phyloP scores from a whole-genome alignment of 75 land plant species.

The Cunninghamia lanceolata region DNA sequence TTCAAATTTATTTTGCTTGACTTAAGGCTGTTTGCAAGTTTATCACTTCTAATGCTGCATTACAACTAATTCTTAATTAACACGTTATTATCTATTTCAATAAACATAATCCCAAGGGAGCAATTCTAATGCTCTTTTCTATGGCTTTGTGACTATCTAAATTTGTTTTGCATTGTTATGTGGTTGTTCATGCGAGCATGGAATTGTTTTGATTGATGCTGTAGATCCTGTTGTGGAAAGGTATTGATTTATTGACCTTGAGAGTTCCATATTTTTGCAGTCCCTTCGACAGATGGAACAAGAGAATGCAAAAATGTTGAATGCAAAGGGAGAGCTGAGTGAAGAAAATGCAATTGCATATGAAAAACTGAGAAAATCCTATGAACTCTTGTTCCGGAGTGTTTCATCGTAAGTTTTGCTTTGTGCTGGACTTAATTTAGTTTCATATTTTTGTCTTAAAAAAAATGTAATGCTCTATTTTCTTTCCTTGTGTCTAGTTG shows the following conservation, averaged over 20 bases:
- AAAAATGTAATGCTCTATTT: not conserved
- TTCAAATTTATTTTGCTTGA: not conserved
- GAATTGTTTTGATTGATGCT: not conserved
- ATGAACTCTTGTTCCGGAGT: slow-evolving; percentile 84
- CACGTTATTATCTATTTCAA: not conserved
- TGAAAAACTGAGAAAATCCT: slow-evolving; percentile 92
- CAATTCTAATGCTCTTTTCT: not conserved
- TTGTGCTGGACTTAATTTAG: not conserved
- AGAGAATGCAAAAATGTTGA: slow-evolving; percentile 88
- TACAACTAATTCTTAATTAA: not conserved
- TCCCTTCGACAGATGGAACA: slow-evolving; percentile 87
- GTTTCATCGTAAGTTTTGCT: slow-evolving; percentile 81
- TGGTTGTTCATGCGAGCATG: not conserved
- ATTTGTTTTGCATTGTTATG: not conserved
- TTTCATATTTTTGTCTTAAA: not conserved
- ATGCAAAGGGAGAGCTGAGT: slow-evolving; percentile 98
- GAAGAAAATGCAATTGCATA: slow-evolving; percentile 88
- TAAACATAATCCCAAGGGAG: not conserved
- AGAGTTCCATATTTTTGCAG: slow-evolving; percentile 26
- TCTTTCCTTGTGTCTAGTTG: not conserved
- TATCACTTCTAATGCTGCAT: not conserved
- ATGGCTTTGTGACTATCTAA: not conserved
- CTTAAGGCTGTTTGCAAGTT: not conserved
- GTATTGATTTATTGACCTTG: not conserved
- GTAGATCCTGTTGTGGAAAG: not conserved